Evolutionary conservation across 2,329 filamentous ascomycete genomes (phyloP), one percentile per base, ranked within the genome.

Genomic region (Lecanicillium sp.): DNA sequence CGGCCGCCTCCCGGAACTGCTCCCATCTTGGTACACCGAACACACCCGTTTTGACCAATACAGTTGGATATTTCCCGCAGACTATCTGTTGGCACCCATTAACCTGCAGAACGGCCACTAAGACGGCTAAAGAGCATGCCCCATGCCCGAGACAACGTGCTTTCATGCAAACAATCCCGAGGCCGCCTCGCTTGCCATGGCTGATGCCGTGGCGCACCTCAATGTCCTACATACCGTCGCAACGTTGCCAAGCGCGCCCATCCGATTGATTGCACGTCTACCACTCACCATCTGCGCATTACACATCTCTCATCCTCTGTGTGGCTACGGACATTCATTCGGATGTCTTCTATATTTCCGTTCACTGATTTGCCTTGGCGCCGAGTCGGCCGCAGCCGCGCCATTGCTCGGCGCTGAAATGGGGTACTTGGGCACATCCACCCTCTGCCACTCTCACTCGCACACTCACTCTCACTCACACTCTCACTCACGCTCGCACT

Each of bases 21-120:
- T 17, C n/a, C 44, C 35, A 8, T 37, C 35, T 39, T 19, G 35
- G 35, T 38, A 46, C 43, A 46, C 44, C 44, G 26, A 39, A 15
- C 12, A 15, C 24, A 41, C n/a, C 14, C 10, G 5, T 20, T 23
- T 5, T 19, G 5, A 11, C 35, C 11, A 23, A 19, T 19, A 10
- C 19, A 39, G 5, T 14, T 20, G 7, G 21, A 26, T 10, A 15
- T 21, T n/a, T n/a, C n/a, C n/a, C n/a, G n/a, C n/a, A n/a, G n/a
- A n/a, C n/a, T n/a, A n/a, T n/a, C n/a, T n/a, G n/a, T n/a, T n/a
- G n/a, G 10, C 11, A 4, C 15, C n/a, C 7, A 6, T 36, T 17
- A 29, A 23, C 23, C 23, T 44, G 42, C 42, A 37, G 19, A 36
- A 37, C 42, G 17, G 23, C 42, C 42, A 9, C 32, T 27, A 30